Evolutionary conservation across 2,329 filamentous ascomycete species (phyloP), one percentile per base, ranked within the genome.

Genomic region (Trichoderma sp.): DNA sequence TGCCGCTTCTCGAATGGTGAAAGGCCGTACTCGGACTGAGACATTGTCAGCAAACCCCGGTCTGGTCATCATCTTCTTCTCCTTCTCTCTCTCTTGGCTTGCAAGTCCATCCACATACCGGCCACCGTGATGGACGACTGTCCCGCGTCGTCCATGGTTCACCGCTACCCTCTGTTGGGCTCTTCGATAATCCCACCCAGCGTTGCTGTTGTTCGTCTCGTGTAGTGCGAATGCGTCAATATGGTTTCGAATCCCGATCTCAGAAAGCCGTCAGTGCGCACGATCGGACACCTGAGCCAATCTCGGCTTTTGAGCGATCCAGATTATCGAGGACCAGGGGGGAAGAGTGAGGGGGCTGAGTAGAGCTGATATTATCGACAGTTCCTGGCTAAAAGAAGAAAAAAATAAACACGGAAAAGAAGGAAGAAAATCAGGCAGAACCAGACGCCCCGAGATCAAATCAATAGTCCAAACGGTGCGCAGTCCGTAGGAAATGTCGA

Each of bases 1-100:
- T 47, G 95, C 95, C 71, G 95, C 95, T 83, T 99, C 95, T 80
- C 93, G 85, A 71, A 98, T 97, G 12, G 88, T 90, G 72, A 90
- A 90, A 6, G 88, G 88, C 71, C 88, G 85, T 70, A 90, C 88
- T 74, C 88, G 86, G 68, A 90, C 88, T 88, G 71, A 43, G 50
- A 52, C 41, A 47, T 19, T n/a, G 69, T 64, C 12, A 81, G 75
- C 67, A 67, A 66, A 65, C 50, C 30, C 24, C 47, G 14, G n/a
- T 14, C 4, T 39, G 34, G 9, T 4, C 28, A 24, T 24, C 21
- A 28, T 28, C 12, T 3, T 14, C 34, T 14, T 39, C 34, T 4
- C 5, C 12, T 39, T 39, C 9, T 14, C 10, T 10, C 24, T 47
- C 19, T 34, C 21, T 7, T 24, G 30, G 19, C 28, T 44, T 30